Conservation (phyloP, 2,329 filamentous ascomycete genomes). For the Fusarium pseudoanthophilum region DNA sequence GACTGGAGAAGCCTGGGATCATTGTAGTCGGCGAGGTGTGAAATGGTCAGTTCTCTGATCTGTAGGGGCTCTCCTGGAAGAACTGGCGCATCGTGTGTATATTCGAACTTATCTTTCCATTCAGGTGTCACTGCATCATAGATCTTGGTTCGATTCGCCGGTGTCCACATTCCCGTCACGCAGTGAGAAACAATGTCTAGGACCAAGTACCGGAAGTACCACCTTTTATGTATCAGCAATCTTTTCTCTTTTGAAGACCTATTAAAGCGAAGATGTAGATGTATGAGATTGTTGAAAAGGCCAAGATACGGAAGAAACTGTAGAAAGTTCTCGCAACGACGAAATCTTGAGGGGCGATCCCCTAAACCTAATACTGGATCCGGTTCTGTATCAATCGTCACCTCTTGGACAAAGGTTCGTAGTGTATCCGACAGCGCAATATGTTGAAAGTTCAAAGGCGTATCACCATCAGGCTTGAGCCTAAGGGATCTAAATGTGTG, state of each 20-base stretch:
- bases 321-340: too few relatives aligned
- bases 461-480: not conserved
- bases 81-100: not conserved
- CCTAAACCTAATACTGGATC: too few relatives aligned
- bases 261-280: too few relatives aligned
- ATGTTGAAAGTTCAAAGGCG: too few relatives aligned
- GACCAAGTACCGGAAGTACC: too few relatives aligned
- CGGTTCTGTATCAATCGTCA: slow-evolving; percentile 1
- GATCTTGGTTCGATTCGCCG: accelerated
- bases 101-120: too few relatives aligned
- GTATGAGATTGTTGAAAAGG: accelerated
- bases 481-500: not conserved
- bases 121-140: too few relatives aligned
- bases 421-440: not conserved
- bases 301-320: not conserved
- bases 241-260: too few relatives aligned
- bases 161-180: too few relatives aligned
- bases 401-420: not conserved
- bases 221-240: too few relatives aligned
- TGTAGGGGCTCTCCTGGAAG: accelerated
- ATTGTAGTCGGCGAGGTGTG: not conserved
- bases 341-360: too few relatives aligned
- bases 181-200: too few relatives aligned
- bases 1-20: not conserved
- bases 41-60: not conserved